phyloP scores from a whole-genome alignment of 148 eudicot species.

The Chenopodium album region DNA sequence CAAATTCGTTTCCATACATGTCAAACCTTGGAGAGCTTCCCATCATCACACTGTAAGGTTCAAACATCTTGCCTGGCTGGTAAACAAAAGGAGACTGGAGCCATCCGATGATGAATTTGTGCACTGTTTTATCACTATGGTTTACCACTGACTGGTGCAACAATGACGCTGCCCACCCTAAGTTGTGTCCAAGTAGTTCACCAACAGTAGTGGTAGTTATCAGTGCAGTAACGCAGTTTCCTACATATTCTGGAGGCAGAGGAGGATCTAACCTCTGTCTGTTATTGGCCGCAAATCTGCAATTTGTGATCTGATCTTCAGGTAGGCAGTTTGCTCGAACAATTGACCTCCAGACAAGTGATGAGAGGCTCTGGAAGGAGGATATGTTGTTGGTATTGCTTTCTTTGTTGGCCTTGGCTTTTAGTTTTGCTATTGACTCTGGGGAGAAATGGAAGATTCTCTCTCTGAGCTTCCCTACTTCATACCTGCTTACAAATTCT shows the following conservation, averaged over 20 bases:
- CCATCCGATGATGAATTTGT: neutral
- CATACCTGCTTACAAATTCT: neutral
- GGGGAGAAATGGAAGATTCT: conserved; percentile 29
- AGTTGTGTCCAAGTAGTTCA: neutral
- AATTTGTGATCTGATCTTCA: too few species aligned
- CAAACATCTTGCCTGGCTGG: neutral
- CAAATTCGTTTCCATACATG: conserved; percentile 28
- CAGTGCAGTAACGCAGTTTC: conserved; percentile 7
- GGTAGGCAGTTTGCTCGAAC: too few species aligned
- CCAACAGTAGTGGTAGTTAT: neutral
- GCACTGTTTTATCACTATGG: conserved; percentile 7
- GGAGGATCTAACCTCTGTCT: too few species aligned
- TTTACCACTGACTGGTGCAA: conserved; percentile 1
- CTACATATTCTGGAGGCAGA: neutral
- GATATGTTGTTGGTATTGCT: too few species aligned
- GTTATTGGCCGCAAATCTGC: too few species aligned
- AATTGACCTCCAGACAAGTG: too few species aligned
- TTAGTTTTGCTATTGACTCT: conserved; percentile 20
- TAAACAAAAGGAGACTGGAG: conserved; percentile 9
- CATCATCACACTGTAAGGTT: neutral
- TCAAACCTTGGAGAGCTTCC: conserved; percentile 22
- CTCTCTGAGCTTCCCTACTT: conserved; percentile 5
- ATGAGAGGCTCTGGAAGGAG: too few species aligned
- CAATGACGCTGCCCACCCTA: conserved; percentile 22
- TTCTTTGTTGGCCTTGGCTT: neutral